A percentile compares a stretch with the other conserved stretches of the same genome.
These are phyloP conservation scores for Thermochaetoides thermophila DNA, from an alignment of 495 filamentous ascomycete species.

Conservation along the genomic window DNA sequence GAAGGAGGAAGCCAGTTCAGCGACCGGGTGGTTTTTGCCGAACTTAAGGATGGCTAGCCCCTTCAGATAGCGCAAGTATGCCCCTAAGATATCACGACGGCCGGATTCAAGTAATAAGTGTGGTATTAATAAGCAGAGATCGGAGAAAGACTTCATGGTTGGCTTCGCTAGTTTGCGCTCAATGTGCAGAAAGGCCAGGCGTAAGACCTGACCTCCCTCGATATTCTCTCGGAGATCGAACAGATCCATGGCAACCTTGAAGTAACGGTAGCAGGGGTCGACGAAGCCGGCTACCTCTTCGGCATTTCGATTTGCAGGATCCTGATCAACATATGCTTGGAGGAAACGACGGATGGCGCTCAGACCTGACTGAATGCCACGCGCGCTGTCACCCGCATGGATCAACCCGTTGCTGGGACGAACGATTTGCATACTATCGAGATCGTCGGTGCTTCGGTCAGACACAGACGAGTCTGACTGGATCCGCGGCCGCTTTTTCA, in stretches of 20 bases:
- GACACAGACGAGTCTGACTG: conserved; percentile 4
- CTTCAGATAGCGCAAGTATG: conserved; percentile 14
- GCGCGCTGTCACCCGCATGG: conserved; percentile 7
- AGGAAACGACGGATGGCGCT: conserved; percentile 15
- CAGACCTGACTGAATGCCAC: conserved; percentile 12
- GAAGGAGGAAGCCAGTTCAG: conserved; percentile 11
- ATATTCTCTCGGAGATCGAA: conserved; percentile 14
- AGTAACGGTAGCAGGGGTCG: conserved; percentile 19
- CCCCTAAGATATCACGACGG: conserved; percentile 11
- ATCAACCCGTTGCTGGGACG: conserved; percentile 4
- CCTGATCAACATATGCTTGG: conserved; percentile 11
- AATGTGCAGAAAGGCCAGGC: conserved; percentile 18
- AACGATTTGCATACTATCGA: conserved; percentile 3
- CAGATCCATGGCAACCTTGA: conserved; percentile 17
- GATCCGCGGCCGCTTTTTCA: conserved; percentile 11
- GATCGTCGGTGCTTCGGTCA: conserved; percentile 1
- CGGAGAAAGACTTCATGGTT: conserved; percentile 16
- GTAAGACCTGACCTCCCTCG: conserved; percentile 14
- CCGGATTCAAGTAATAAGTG: conserved; percentile 14
- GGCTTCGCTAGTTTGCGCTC: conserved; percentile 12
- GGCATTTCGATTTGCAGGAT: conserved; percentile 5
- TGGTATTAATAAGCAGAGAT: conserved; percentile 17
- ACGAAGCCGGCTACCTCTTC: conserved; percentile 13
- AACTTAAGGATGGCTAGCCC: conserved; percentile 10
- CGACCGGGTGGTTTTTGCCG: conserved; percentile 13